Evolutionary conservation across 2,329 filamentous ascomycete genomes (phyloP), one percentile per base, ranked within the genome.

Genomic region (Boeremia lycopersici): DNA sequence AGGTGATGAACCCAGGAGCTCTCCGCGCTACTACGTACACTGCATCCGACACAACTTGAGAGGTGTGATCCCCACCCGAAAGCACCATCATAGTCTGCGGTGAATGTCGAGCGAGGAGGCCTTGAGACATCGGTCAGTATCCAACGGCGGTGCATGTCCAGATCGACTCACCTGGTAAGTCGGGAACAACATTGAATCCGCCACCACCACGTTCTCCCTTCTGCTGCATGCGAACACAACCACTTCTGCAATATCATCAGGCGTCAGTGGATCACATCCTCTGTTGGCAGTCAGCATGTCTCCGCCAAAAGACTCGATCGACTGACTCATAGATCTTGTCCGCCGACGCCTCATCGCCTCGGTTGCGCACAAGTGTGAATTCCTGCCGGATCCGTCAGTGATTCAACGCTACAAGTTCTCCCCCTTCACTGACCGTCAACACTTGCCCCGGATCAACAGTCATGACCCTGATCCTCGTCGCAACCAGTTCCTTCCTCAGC

Each of bases 391-490:
- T 23, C 6, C n/a, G 31, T 13, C 28, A 42, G 33, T 19, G 0
- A 4, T 7, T 11, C 6, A 3, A 17, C 17, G 6, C 1, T 8
- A 6, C 13, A 29, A 8, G 4, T 23, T 35, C 2, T 9, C 3
- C 6, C 19, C 2, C 1, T 19, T 1, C n/a, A 28, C 61, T 38
- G 40, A 70, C 68, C 40, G 92, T 96, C 80, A 96, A 89, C 40
- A 96, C 91, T 77, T 96, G 91, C 23, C 92, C 92, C 0, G 91
- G 92, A 70, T 96, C 92, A 65, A 96, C 82, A 73, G 90, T 89
- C 58, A 96, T 95, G 54, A 96, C 82, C 49, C 92, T 81, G 57
- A 96, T 90, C 52, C 88, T 82, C 11, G 88, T 90, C 11, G 86
- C 81, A 61, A 96, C 87, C 56, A 95, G 81, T 77, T 96, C 92